Evolutionary conservation across 1,284 basidiomycete species (phyloP).

Genomic region (Jaminaea rosea): DNA sequence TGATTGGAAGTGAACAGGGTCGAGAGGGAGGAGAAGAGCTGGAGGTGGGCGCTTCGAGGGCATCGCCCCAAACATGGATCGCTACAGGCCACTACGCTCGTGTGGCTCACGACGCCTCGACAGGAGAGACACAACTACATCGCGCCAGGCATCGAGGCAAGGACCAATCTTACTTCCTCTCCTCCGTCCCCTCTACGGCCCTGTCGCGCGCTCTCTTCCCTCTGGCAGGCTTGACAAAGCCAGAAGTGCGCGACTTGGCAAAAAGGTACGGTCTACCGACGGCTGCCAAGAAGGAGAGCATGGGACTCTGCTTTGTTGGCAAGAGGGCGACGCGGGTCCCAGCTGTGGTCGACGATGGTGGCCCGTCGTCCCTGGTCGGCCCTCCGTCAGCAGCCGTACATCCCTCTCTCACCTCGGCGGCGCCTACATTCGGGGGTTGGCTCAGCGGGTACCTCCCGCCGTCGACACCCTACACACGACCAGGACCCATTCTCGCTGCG

Average conservation of each 20-base stretch:
- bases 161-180: conserved; percentile 90
- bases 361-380: conserved; percentile 56
- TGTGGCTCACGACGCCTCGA: conserved; percentile 46
- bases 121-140: conserved; percentile 12
- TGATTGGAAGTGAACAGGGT: conserved; percentile 1
- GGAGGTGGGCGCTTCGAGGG: not conserved
- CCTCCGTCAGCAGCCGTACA: no score
- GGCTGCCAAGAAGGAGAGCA: conserved; percentile 72
- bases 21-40: no score
- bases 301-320: conserved; percentile 96
- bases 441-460: not conserved
- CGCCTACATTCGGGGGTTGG: not conserved
- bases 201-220: conserved; percentile 60
- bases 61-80: conserved; percentile 50
- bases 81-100: conserved; percentile 94
- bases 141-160: conserved; percentile 52
- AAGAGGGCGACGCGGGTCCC: conserved; percentile 62
- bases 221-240: conserved; percentile 28
- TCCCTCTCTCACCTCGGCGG: not conserved
- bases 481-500: conserved; percentile 61
- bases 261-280: conserved; percentile 61
- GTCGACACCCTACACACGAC: conserved; percentile 60
- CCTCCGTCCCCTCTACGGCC: conserved; percentile 44
- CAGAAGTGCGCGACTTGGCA: conserved; percentile 70
- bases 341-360: no score